Percentiles rank a stretch among this genome's conserved stretches.
phyloP scores from a whole-genome alignment of 768 basidiomycete species.

The Russula sp. region DNA sequence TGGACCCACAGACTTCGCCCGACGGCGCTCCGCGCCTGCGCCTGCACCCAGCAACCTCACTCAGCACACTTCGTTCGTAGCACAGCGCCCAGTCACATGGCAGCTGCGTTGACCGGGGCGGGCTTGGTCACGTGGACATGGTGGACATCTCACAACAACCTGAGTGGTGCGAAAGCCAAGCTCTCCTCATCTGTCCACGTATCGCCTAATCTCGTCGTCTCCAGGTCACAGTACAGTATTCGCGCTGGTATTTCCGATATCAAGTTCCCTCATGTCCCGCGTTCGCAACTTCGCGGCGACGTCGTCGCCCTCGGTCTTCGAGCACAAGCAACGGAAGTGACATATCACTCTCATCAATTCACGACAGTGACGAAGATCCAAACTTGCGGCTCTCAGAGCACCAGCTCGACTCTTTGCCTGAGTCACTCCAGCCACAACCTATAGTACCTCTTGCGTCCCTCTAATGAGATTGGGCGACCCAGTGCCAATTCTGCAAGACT shows the following conservation, averaged over 20 bases:
- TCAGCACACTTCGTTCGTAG: too few relatives aligned
- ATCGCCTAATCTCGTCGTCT: conserved; percentile 15
- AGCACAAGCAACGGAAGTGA: conserved; percentile 22
- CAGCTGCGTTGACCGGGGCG: not conserved
- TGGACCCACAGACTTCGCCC: too few relatives aligned
- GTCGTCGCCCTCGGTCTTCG: conserved; percentile 23
- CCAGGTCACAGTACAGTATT: conserved; percentile 9
- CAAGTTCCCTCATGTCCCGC: conserved; percentile 15
- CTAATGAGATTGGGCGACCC: conserved; percentile 23
- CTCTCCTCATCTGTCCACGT: conserved; percentile 3
- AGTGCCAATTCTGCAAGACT: conserved; percentile 10
- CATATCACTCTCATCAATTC: conserved; percentile 25
- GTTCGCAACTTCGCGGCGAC: conserved; percentile 21
- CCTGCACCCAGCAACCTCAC: too few relatives aligned
- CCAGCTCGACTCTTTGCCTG: conserved; percentile 9
- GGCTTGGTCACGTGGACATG: too few relatives aligned
- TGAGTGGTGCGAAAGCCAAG: conserved; percentile 4
- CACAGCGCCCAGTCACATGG: too few relatives aligned
- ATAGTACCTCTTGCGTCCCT: conserved; percentile 7
- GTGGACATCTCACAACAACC: too few relatives aligned
- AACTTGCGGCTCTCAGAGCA: conserved; percentile 15
- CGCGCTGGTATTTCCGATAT: conserved; percentile 17
- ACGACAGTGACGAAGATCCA: conserved; percentile 22
- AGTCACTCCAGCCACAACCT: conserved; percentile 5
- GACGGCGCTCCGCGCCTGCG: too few relatives aligned